Evolutionary conservation across 768 basidiomycete genomes (phyloP).

Genomic region (Leccinum ochraceum): DNA sequence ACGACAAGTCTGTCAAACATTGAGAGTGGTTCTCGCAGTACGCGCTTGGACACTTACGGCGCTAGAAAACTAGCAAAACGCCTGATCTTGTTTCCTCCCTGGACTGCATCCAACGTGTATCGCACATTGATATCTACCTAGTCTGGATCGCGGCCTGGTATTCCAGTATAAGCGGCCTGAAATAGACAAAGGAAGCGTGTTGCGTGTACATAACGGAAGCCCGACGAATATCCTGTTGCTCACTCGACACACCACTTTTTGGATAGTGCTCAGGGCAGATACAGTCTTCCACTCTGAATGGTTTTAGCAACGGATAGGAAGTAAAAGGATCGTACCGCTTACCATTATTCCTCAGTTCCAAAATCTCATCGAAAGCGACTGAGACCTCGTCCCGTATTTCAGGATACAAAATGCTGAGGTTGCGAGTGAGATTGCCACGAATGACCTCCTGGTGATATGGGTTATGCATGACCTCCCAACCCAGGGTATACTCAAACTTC

Average conservation of each 20-base stretch:
- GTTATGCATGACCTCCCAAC: slow-evolving; percentile 30
- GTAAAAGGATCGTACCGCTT: background rate
- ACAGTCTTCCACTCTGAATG: background rate
- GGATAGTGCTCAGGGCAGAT: background rate
- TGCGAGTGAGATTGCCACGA: slow-evolving; percentile 37
- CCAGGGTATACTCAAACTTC: slow-evolving; percentile 41
- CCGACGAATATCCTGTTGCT: slow-evolving; percentile 1
- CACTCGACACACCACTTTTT: background rate
- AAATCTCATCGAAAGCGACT: background rate
- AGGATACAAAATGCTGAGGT: slow-evolving; percentile 21
- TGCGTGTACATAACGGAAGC: background rate
- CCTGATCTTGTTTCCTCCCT: background rate
- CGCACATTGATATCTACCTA: slow-evolving; percentile 6
- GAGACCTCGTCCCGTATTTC: background rate
- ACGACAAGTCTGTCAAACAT: background rate
- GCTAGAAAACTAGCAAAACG: background rate
- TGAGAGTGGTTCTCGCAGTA: too few relatives aligned
- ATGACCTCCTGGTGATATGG: slow-evolving; percentile 34
- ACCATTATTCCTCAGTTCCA: background rate
- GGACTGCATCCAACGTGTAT: background rate
- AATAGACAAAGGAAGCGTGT: background rate
- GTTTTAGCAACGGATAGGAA: background rate
- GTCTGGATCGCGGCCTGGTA: background rate
- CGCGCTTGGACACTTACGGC: background rate
- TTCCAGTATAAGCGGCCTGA: background rate